Conservation (phyloP, 495 filamentous ascomycete species). For the Aspergillus homomorphus region DNA sequence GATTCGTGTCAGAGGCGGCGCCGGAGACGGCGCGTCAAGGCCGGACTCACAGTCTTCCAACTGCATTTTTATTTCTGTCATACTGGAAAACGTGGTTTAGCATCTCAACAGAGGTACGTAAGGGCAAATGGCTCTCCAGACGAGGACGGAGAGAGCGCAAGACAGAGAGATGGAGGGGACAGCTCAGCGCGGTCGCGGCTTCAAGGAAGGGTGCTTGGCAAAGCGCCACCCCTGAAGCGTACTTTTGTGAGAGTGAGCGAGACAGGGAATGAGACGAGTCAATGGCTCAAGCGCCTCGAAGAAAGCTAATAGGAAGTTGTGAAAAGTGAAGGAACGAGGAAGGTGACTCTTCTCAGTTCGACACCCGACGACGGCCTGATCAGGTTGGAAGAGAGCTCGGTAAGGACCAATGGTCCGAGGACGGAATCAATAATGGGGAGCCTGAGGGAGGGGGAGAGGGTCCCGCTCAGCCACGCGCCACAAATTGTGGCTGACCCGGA, state of each 20-base stretch:
- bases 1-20: neutral
- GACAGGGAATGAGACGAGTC: neutral
- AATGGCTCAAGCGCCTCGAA: neutral
- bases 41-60: constrained; percentile 77
- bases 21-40: neutral
- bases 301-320: neutral
- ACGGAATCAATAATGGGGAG: neutral
- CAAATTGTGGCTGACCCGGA: constrained; percentile 10
- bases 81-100: constrained; percentile 47
- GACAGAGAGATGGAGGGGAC: constrained; percentile 21
- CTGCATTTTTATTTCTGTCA: constrained; percentile 77
- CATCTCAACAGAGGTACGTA: constrained; percentile 40
- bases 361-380: constrained; percentile 9
- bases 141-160: constrained; percentile 20
- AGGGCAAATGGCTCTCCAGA: constrained; percentile 22
- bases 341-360: constrained; percentile 5
- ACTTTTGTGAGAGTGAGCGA: constrained; percentile 9
- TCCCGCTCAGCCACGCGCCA: constrained; percentile 8
- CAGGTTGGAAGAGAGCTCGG: constrained; percentile 6
- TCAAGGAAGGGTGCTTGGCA: constrained; percentile 30
- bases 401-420: neutral
- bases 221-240: constrained; percentile 29
- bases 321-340: neutral
- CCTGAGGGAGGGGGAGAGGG: neutral
- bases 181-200: constrained; percentile 28